A percentile compares a stretch with the other conserved stretches of the same genome.
phyloP scores from a whole-genome alignment of 495 filamentous ascomycete species.

The Polyplosphaeria fusca region DNA sequence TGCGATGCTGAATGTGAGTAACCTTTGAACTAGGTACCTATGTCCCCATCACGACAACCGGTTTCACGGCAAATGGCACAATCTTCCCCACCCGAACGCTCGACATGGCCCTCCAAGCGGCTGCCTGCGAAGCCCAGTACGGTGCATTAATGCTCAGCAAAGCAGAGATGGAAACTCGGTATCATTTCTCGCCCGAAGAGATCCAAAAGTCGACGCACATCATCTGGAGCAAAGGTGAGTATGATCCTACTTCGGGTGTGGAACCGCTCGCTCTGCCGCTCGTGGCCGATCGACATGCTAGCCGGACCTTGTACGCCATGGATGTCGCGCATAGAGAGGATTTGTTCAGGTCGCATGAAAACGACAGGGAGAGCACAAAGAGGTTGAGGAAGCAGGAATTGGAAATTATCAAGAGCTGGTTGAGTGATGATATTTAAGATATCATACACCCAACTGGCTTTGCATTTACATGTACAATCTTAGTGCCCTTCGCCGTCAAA shows the following conservation, averaged over 20 bases:
- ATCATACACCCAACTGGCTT: too few relatives aligned
- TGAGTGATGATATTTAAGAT: background rate
- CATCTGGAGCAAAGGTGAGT: constrained; percentile 6
- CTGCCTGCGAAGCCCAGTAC: background rate
- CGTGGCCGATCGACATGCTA: background rate
- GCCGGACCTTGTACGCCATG: background rate
- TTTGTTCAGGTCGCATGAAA: background rate
- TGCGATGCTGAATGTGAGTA: too few relatives aligned
- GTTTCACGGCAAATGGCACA: background rate
- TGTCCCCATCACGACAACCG: background rate
- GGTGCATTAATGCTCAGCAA: background rate
- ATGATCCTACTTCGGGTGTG: constrained; percentile 1
- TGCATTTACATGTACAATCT: too few relatives aligned
- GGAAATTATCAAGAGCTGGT: background rate
- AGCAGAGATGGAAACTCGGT: background rate
- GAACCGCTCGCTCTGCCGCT: background rate
- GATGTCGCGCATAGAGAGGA: constrained; percentile 2
- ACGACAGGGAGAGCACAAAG: background rate
- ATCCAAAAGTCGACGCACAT: constrained; percentile 7
- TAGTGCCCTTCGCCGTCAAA: too few relatives aligned
- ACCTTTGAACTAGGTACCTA: too few relatives aligned
- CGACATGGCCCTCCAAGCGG: background rate
- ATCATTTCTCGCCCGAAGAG: background rate
- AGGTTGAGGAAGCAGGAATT: background rate
- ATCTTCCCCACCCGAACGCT: background rate